phyloP scores from a whole-genome alignment of 305 asterid species.

The Petunia hybrid region DNA sequence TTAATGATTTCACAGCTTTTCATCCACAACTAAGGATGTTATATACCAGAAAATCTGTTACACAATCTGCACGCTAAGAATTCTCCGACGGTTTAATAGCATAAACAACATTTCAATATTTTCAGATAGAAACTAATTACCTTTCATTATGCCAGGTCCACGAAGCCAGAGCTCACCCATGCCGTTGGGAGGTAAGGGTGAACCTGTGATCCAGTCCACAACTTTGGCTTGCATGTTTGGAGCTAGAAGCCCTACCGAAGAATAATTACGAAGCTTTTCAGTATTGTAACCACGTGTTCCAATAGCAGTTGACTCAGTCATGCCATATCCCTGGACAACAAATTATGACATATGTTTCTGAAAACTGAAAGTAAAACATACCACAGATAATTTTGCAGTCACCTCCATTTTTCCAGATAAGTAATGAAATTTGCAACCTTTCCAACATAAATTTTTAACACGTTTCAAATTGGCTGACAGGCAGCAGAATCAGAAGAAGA shows the following conservation, averaged over 20 bases:
- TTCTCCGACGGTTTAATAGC: neutral
- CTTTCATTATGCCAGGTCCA: slow-evolving; percentile 71
- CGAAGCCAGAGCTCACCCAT: slow-evolving; percentile 75
- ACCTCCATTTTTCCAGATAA: slow-evolving; percentile 1
- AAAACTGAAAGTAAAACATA: neutral
- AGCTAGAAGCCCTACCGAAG: slow-evolving; percentile 67
- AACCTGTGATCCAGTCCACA: slow-evolving; percentile 68
- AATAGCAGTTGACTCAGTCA: slow-evolving; percentile 83
- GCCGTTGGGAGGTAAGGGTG: slow-evolving; percentile 62
- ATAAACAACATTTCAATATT: slow-evolving; percentile 9
- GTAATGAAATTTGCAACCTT: neutral
- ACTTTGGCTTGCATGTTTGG: slow-evolving; percentile 79
- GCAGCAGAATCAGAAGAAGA: neutral
- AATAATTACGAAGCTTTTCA: slow-evolving; percentile 46
- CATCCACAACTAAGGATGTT: slow-evolving; percentile 5
- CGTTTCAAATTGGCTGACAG: neutral
- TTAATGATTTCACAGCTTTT: neutral
- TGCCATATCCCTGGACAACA: slow-evolving; percentile 74
- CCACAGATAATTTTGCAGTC: neutral
- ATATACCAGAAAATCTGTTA: neutral
- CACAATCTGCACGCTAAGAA: neutral
- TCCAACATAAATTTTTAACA: neutral
- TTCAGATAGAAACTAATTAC: slow-evolving; percentile 39
- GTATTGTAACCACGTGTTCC: slow-evolving; percentile 82
- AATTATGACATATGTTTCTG: slow-evolving; percentile 22